Conservation (phyloP, 306 rosid species). For the Fragaria iinumae region DNA sequence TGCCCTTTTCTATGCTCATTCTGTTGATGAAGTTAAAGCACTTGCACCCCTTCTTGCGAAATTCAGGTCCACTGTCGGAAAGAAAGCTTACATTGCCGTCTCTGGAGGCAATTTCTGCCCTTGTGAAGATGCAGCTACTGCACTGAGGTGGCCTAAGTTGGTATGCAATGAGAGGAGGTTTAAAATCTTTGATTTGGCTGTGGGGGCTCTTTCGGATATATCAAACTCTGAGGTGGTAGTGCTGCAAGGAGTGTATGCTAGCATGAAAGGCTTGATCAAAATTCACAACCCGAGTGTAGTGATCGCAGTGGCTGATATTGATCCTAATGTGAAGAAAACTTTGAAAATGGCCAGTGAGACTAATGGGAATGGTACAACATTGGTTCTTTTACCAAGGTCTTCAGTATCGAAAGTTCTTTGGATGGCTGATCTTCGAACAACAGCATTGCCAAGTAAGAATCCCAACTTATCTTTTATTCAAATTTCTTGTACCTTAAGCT, state of each 20-base stretch:
- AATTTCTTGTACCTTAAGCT: neutral
- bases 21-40: slow-evolving; percentile 65
- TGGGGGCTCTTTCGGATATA: slow-evolving; percentile 61
- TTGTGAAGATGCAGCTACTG: slow-evolving; percentile 74
- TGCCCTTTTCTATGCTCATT: slow-evolving; percentile 88
- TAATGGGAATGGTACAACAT: slow-evolving; percentile 48
- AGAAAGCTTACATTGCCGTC: slow-evolving; percentile 78
- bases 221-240: slow-evolving; percentile 85
- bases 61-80: slow-evolving; percentile 76
- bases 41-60: slow-evolving; percentile 84
- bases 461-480: slow-evolving; percentile 1
- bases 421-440: slow-evolving; percentile 90
- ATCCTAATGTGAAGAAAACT: slow-evolving; percentile 73
- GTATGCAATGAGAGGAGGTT: slow-evolving; percentile 84
- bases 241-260: slow-evolving; percentile 71
- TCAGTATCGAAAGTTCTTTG: slow-evolving; percentile 80
- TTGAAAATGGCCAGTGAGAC: slow-evolving; percentile 81
- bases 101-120: slow-evolving; percentile 70
- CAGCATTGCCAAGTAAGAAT: slow-evolving; percentile 79
- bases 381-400: slow-evolving; percentile 68
- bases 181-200: slow-evolving; percentile 72
- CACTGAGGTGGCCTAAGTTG: slow-evolving; percentile 70
- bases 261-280: slow-evolving; percentile 89
- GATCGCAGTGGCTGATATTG: slow-evolving; percentile 66
- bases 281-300: slow-evolving; percentile 87